A percentile compares a stretch with the other conserved stretches of the same genome.
These are phyloP conservation scores for Alternaria incomplexa DNA, from an alignment of 2,329 filamentous ascomycete genomes.

Conservation along the genomic window DNA sequence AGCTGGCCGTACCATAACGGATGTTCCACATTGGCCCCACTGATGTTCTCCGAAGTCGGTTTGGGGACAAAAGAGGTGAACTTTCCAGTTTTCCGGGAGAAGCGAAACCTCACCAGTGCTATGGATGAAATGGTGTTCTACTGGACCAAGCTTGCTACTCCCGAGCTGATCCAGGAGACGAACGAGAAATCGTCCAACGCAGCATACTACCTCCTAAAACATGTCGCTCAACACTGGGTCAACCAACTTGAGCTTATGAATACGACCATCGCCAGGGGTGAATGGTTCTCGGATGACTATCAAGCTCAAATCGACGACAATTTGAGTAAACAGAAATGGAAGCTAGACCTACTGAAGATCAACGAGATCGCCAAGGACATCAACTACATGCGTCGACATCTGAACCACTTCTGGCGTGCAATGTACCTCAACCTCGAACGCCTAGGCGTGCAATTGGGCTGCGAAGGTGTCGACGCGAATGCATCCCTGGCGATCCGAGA, in stretches of 20 bases:
- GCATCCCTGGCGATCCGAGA: slow-evolving; percentile 7
- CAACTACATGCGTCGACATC: slow-evolving; percentile 23
- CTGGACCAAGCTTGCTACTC: not conserved
- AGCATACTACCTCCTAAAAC: slow-evolving; percentile 1
- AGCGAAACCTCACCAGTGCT: not conserved
- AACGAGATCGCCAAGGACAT: slow-evolving; percentile 20
- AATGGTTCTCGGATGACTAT: slow-evolving; percentile 28
- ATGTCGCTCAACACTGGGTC: slow-evolving; percentile 3
- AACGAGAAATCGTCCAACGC: not conserved
- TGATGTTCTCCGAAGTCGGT: not conserved
- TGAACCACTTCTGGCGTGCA: slow-evolving; percentile 23
- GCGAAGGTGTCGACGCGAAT: not conserved
- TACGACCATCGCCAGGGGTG: not conserved
- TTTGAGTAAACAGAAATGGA: slow-evolving; percentile 14
- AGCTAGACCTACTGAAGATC: slow-evolving; percentile 17
- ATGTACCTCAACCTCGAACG: slow-evolving; percentile 24
- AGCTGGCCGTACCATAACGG: not conserved
- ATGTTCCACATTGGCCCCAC: not conserved
- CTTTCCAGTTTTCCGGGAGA: not conserved
- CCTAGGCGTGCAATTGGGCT: not conserved
- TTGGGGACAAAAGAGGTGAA: not conserved
- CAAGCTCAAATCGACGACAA: slow-evolving; percentile 17
- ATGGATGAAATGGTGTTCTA: not conserved
- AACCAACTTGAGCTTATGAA: slow-evolving; percentile 6
- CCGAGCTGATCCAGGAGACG: not conserved